phyloP scores from a whole-genome alignment of 495 filamentous ascomycete genomes.

The Neurospora sp. region DNA sequence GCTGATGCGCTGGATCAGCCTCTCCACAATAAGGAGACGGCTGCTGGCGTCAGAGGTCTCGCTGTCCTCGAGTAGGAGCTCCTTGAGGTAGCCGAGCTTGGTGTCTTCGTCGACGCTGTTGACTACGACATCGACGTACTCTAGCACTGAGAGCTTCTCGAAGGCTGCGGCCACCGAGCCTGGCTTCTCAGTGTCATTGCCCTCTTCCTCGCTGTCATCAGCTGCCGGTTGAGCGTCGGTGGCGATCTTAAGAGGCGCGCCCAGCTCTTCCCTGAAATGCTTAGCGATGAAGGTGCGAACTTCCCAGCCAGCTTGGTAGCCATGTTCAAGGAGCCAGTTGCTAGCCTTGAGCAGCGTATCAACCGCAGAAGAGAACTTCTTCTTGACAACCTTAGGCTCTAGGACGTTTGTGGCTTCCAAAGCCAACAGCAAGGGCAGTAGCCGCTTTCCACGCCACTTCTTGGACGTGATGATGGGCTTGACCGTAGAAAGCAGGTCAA shows the following conservation, averaged over 20 bases:
- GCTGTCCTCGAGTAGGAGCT: constrained; percentile 7
- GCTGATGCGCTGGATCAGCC: constrained; percentile 16
- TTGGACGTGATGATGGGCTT: constrained; percentile 1
- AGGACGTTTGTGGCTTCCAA: constrained; percentile 12
- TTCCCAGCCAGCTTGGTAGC: constrained; percentile 26
- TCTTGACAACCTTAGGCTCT: constrained; percentile 3
- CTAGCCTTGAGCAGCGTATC: constrained; percentile 19
- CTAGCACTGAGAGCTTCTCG: constrained; percentile 8
- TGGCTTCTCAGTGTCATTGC: background rate
- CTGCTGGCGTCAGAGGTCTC: constrained; percentile 1
- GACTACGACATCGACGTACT: constrained; percentile 17
- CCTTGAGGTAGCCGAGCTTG: constrained; percentile 17
- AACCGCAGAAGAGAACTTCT: constrained; percentile 1
- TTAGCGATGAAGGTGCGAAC: constrained; percentile 27
- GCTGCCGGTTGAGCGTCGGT: background rate
- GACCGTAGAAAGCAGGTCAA: constrained; percentile 5
- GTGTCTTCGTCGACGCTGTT: constrained; percentile 12
- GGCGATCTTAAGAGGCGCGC: constrained; percentile 10
- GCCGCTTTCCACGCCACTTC: constrained; percentile 6
- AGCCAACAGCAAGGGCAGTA: constrained; percentile 11
- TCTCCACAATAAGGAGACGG: constrained; percentile 14
- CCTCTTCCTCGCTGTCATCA: background rate
- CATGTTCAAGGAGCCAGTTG: constrained; percentile 16
- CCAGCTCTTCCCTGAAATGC: constrained; percentile 14
- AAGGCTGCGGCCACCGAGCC: background rate